Evolutionary conservation across 352 stramenopile genomes (phyloP), one percentile per base, ranked within the genome.

Genomic region (Globisporangium carolinianum): DNA sequence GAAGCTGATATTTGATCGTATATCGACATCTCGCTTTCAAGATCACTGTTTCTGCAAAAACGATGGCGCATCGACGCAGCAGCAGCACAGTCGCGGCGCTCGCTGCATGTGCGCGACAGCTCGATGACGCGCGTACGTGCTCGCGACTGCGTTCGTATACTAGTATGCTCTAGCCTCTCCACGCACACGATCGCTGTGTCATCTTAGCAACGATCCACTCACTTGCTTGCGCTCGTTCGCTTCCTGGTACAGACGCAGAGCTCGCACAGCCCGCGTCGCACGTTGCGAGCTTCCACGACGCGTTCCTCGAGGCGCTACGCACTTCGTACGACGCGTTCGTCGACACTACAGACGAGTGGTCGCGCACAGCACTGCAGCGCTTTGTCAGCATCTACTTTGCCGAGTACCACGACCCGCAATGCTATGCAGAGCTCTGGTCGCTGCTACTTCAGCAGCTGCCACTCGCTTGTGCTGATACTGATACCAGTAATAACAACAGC

Each of bases 351-450:
- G 42, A 53, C 43, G n/a, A 42, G 6, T 81, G 73, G 73, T 62
- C 55, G 5, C 58, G 59, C 36, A 57, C 46, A 1, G 60, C 65
- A 3, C 55, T 82, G 39, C 63, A 65, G 41, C 36, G 49, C 32
- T 84, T 82, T 57, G 51, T 84, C 5, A 15, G 41, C 0, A 7
- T 46, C 15, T 76, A 62, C 58, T 79, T 81, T 46, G 63, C 67
- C 15, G 65, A 69, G n/a, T 84, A 82, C 47, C 57, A 68, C 48
- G 56, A 64, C 3, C 48, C 62, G 0, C 42, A 59, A 7, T 58
- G 49, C 3, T 81, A 82, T 24, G 65, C 61, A 1, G 55, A 60
- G 12, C 61, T 84, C 6, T 64, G 59, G 50, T 43, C 32, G 15
- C 32, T 68, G 43, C 59, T 69, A 3, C 15, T 54, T 3, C n/a